Evolutionary conservation across 495 filamentous ascomycete genomes (phyloP), one percentile per base, ranked within the genome.

Genomic region (Bombardia bombarda): DNA sequence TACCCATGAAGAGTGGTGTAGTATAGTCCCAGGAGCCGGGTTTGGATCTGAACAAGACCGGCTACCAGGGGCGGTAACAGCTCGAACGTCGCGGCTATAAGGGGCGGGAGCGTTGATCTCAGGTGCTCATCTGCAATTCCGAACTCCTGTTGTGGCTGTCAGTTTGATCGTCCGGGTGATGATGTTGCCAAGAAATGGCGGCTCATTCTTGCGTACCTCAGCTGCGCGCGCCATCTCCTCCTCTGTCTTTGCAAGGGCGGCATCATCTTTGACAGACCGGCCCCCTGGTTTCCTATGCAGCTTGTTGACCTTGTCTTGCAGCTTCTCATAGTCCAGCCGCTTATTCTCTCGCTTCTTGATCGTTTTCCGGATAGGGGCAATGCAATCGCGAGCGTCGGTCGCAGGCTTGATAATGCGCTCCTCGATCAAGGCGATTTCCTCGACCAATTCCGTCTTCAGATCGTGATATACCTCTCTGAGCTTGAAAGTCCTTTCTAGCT

Each of bases 321-420:
- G 80, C 46, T 83, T 81, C 62, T 97, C 90, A 54, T 81, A 95
- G 58, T 96, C 90, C 34, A 92, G 54, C 72, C 94, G 84, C 63
- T 82, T 87, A 52, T 94, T 84, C 53, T 93, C 87, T 31, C 90
- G 72, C 56, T 87, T 90, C 68, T 95, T 95, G 60, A 97, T 90
- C 2, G 83, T 83, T 63, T 90, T 95, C 56, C 88, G 84, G 58
- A 95, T 70, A 0, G 86, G 84, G 43, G 77, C 72, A 44, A 95
- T 69, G 32, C 60, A 78, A 38, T 84, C 79, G 55, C 82, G 83
- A 2, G 85, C 87, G 38, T 84, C 74, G 16, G 70, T 72, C 3
- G 86, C 83, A 1, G 90, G 88, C 47, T 72, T 71, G 30, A 93
- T 73, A 42, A 95, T 76, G 39, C 79, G 75, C 0, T 65, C 60